Evolutionary conservation across 75 land plant genomes (phyloP).

Genomic region (Picea glauca): DNA sequence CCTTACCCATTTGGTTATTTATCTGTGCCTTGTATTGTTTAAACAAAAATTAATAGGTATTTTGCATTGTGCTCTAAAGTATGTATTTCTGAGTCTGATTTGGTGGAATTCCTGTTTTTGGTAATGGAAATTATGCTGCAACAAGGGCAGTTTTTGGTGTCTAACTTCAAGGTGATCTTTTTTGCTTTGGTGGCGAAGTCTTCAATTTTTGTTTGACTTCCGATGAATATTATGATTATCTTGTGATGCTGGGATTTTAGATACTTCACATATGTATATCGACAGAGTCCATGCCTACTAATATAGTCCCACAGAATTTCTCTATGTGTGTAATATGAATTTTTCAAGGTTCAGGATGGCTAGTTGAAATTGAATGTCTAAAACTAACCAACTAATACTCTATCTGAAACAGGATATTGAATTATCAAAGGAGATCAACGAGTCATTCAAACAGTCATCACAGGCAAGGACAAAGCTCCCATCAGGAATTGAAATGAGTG

Average conservation of each 20-base stretch:
- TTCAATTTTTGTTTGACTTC: neutral
- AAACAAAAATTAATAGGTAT: neutral
- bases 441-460: constrained; percentile 97
- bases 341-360: neutral
- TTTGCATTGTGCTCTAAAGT: neutral
- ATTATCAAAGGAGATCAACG: constrained; percentile 98
- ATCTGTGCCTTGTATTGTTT: no score
- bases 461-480: constrained; percentile 99
- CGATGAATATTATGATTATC: neutral
- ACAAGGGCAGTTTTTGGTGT: neutral
- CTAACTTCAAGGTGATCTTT: neutral
- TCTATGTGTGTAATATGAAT: neutral
- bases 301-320: no score
- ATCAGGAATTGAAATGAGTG: constrained; percentile 97
- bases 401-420: constrained; percentile 78
- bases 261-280: no score
- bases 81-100: neutral
- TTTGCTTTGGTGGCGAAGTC: neutral
- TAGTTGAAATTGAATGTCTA: neutral
- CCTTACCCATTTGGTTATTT: no score
- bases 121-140: neutral
- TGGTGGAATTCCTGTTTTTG: neutral
- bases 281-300: no score
- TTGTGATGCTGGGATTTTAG: neutral
- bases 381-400: neutral